These are phyloP conservation scores for Elsinoe perseae DNA, from an alignment of 2,329 filamentous ascomycete species.

Conservation along the genomic window DNA sequence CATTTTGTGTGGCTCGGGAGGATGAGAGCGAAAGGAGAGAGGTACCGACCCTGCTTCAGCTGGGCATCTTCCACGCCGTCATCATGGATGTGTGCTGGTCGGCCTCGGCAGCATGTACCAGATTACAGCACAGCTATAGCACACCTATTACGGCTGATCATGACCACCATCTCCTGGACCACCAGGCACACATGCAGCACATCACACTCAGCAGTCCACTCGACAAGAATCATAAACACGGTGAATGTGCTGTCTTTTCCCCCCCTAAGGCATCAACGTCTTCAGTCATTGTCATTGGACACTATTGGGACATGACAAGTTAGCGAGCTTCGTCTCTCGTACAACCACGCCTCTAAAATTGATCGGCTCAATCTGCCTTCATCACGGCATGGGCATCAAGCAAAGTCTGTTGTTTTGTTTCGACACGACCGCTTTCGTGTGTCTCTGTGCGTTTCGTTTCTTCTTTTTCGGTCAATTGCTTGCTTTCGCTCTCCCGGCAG, in stretches of 20 bases:
- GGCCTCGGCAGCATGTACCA: conserved; percentile 5
- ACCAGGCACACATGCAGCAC: conserved; percentile 1
- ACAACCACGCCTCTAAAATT: conserved; percentile 5
- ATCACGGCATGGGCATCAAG: background rate
- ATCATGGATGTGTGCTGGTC: background rate
- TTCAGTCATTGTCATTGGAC: background rate
- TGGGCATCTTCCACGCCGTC: background rate
- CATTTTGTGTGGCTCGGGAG: background rate
- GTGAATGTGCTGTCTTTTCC: conserved; percentile 13
- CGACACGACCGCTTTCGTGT: background rate
- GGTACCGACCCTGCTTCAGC: no score
- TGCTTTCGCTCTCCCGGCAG: background rate
- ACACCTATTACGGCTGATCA: background rate
- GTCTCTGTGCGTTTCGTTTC: background rate
- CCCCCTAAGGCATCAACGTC: background rate
- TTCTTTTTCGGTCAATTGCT: background rate
- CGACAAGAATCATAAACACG: background rate
- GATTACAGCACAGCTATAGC: background rate
- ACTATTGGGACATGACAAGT: conserved; percentile 14
- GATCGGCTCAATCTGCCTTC: background rate
- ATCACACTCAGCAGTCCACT: background rate
- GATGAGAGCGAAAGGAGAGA: background rate
- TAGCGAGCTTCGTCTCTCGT: conserved; percentile 11
- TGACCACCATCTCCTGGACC: background rate
- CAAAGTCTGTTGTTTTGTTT: conserved; percentile 10